These are phyloP conservation scores for Plasmodium berghei DNA, from an alignment of 169 alveolate genomes.

Conservation along the genomic window DNA sequence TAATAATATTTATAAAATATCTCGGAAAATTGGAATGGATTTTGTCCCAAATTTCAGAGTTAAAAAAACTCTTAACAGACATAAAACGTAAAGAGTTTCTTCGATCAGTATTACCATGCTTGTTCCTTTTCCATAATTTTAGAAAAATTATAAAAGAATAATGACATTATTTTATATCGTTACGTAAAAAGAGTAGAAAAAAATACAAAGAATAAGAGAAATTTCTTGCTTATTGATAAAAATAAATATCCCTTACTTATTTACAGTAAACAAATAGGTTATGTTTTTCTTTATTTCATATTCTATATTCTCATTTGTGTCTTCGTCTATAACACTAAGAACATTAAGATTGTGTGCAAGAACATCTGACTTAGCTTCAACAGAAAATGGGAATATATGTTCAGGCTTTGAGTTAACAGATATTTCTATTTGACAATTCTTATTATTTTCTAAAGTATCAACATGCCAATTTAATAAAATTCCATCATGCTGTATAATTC, in stretches of 20 bases:
- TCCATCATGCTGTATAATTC: slow-evolving; percentile 74
- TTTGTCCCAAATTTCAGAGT: too few species aligned
- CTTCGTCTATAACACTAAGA: slow-evolving; percentile 64
- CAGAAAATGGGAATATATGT: slow-evolving; percentile 70
- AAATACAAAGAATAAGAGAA: too few species aligned
- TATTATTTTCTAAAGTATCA: slow-evolving; percentile 39
- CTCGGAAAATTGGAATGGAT: too few species aligned
- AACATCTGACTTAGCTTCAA: slow-evolving; percentile 69
- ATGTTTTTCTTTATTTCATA: slow-evolving; percentile 64
- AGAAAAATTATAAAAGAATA: too few species aligned
- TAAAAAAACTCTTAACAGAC: too few species aligned
- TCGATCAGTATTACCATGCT: too few species aligned
- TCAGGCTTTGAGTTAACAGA: slow-evolving; percentile 74
- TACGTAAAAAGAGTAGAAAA: too few species aligned
- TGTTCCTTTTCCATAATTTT: too few species aligned
- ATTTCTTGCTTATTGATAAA: too few species aligned
- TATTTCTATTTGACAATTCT: slow-evolving; percentile 73
- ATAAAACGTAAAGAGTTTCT: too few species aligned
- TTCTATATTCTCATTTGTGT: slow-evolving; percentile 60
- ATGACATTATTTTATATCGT: too few species aligned
- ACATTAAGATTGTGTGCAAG: slow-evolving; percentile 65
- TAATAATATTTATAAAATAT: too few species aligned
- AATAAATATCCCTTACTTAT: slow-evolving; percentile 8
- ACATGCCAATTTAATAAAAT: slow-evolving; percentile 62
- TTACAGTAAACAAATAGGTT: slow-evolving; percentile 67